Percentiles rank a stretch among this genome's conserved stretches.
Conservation (phyloP, 306 rosid genomes). For the Inga laurina region DNA sequence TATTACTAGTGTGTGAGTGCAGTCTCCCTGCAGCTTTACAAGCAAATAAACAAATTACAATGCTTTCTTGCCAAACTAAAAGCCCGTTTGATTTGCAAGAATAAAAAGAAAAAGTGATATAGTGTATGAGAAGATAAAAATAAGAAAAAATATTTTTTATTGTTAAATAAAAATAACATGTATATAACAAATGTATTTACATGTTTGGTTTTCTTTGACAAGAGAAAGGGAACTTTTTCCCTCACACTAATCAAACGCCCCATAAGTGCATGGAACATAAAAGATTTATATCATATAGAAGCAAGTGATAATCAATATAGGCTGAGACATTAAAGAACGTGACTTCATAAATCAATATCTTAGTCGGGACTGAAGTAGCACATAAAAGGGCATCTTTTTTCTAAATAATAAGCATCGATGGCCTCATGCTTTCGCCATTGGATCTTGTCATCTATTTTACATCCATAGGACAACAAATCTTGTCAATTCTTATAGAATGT, state of each 20-base stretch:
- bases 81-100: not conserved
- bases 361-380: not conserved
- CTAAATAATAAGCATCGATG: not conserved
- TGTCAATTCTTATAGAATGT: not conserved
- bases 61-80: not conserved
- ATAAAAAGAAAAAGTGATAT: not conserved
- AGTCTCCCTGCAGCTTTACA: conserved; percentile 60
- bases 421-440: not conserved
- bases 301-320: not conserved
- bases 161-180: not conserved
- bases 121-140: not conserved
- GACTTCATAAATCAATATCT: conserved; percentile 16
- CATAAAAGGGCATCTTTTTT: conserved; percentile 4
- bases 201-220: not conserved
- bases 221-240: not conserved
- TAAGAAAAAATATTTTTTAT: not conserved
- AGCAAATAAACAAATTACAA: conserved; percentile 13
- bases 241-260: not conserved
- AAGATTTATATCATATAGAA: too few species aligned
- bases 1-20: conserved; percentile 76
- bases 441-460: not conserved
- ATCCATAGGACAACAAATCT: not conserved
- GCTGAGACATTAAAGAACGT: not conserved
- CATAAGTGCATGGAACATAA: not conserved
- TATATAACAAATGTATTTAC: not conserved